Percentiles rank a stretch among this genome's conserved stretches.
phyloP scores from a whole-genome alignment of 805 yeast species.

The Barnettozyma californica region DNA sequence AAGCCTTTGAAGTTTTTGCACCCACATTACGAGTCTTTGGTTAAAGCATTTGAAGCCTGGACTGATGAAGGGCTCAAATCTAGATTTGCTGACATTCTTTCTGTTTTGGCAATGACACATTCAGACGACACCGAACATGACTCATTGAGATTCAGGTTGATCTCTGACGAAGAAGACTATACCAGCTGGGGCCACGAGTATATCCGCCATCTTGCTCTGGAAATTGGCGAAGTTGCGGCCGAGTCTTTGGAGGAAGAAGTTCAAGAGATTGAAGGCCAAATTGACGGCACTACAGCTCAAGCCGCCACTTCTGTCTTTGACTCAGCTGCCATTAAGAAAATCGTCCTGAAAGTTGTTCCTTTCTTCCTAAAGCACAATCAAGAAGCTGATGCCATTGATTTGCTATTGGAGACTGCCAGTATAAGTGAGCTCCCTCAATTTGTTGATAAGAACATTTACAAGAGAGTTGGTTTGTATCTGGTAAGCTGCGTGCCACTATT shows the following conservation, averaged over 20 bases:
- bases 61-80: constrained; percentile 40
- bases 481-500: constrained; percentile 93
- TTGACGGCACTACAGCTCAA: constrained; percentile 3
- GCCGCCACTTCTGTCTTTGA: constrained; percentile 20
- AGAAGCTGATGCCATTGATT: constrained; percentile 96
- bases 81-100: constrained; percentile 78
- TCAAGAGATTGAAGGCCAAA: constrained; percentile 14
- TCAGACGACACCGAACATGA: constrained; percentile 77
- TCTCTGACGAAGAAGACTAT: constrained; percentile 50
- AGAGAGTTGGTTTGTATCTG: constrained; percentile 90
- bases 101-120: constrained; percentile 93
- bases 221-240: constrained; percentile 84
- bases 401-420: constrained; percentile 82
- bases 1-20: constrained; percentile 94
- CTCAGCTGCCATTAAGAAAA: constrained; percentile 44
- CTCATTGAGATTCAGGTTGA: constrained; percentile 72
- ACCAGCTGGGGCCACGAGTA: constrained; percentile 98
- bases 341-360: constrained; percentile 78
- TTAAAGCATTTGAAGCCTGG: constrained; percentile 67
- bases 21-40: constrained; percentile 74
- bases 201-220: constrained; percentile 90
- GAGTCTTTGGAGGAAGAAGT: constrained; percentile 40
- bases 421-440: constrained; percentile 77
- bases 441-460: constrained; percentile 79
- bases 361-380: constrained; percentile 91